These are phyloP conservation scores for Beauveria pseudobassiana DNA, from an alignment of 2,329 filamentous ascomycete species.

Conservation along the genomic window DNA sequence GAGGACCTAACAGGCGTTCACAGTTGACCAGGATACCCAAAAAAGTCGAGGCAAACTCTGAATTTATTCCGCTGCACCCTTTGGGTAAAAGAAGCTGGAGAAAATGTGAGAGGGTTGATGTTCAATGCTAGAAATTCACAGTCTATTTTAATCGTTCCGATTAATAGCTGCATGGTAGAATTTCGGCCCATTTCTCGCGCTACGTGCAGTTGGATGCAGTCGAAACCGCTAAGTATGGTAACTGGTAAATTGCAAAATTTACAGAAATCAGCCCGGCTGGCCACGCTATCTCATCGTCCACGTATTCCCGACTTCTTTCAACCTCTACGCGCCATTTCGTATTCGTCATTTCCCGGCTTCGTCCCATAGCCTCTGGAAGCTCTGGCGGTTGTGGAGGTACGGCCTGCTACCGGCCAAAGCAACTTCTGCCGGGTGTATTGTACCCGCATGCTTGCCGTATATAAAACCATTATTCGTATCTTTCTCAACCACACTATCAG, in stretches of 20 bases:
- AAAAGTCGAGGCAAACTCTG: too few relatives aligned
- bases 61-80: too few relatives aligned
- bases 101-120: too few relatives aligned
- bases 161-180: too few relatives aligned
- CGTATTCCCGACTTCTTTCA: constrained; percentile 17
- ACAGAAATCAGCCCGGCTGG: background rate
- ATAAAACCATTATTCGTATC: constrained; percentile 38
- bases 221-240: background rate
- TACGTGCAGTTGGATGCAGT: background rate
- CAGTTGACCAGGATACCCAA: too few relatives aligned
- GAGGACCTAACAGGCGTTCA: too few relatives aligned
- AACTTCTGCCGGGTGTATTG: constrained; percentile 18
- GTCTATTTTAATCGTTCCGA: too few relatives aligned
- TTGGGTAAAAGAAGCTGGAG: too few relatives aligned
- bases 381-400: constrained; percentile 41
- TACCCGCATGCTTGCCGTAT: constrained; percentile 44
- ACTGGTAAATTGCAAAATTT: constrained; percentile 10
- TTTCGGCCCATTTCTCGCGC: too few relatives aligned
- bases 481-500: constrained; percentile 37
- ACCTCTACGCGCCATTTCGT: constrained; percentile 42
- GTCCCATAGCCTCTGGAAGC: constrained; percentile 47
- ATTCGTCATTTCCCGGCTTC: constrained; percentile 41
- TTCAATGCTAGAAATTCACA: too few relatives aligned
- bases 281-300: background rate
- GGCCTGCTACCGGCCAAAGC: constrained; percentile 20